These are phyloP conservation scores for Fusarium sp. DNA, from an alignment of 2,329 filamentous ascomycete genomes.

Conservation along the genomic window DNA sequence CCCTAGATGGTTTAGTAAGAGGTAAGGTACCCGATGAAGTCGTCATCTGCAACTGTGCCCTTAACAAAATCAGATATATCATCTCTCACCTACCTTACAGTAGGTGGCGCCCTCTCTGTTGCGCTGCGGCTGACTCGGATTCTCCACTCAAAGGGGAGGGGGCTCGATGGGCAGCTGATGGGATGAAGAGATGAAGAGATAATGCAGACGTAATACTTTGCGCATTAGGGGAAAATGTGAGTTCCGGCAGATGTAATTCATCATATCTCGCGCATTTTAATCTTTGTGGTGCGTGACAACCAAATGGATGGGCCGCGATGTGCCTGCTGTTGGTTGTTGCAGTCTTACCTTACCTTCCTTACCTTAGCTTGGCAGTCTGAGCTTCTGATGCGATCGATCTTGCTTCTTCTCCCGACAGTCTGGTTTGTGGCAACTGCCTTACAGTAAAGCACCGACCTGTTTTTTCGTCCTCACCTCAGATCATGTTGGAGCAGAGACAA, in stretches of 20 bases:
- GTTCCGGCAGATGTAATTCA: not conserved
- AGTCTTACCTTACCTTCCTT: slow-evolving; percentile 10
- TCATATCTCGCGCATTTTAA: not conserved
- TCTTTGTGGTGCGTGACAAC: slow-evolving; percentile 14
- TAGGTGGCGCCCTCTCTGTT: slow-evolving; percentile 1
- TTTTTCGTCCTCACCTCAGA: not conserved
- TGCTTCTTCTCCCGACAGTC: slow-evolving; percentile 15
- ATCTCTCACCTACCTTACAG: slow-evolving; percentile 23
- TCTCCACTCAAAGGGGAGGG: slow-evolving; percentile 1
- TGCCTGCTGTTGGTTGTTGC: slow-evolving; percentile 7
- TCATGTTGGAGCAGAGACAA: not conserved
- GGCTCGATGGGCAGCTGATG: slow-evolving; percentile 1
- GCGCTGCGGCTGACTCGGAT: not conserved
- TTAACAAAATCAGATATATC: slow-evolving; percentile 27
- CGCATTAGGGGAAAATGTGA: not conserved
- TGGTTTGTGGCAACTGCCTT: slow-evolving; percentile 17
- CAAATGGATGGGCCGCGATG: slow-evolving; percentile 7
- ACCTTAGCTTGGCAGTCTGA: slow-evolving; percentile 1
- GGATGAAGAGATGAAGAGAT: slow-evolving; percentile 8
- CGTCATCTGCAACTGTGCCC: slow-evolving; percentile 1
- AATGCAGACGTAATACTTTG: not conserved
- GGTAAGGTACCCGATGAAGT: slow-evolving; percentile 10
- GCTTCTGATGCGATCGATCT: slow-evolving; percentile 26
- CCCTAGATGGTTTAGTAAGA: not conserved
- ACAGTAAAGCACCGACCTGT: slow-evolving; percentile 7